phyloP scores from a whole-genome alignment of 345 rosid genomes.

The Moricandia arvensis region DNA sequence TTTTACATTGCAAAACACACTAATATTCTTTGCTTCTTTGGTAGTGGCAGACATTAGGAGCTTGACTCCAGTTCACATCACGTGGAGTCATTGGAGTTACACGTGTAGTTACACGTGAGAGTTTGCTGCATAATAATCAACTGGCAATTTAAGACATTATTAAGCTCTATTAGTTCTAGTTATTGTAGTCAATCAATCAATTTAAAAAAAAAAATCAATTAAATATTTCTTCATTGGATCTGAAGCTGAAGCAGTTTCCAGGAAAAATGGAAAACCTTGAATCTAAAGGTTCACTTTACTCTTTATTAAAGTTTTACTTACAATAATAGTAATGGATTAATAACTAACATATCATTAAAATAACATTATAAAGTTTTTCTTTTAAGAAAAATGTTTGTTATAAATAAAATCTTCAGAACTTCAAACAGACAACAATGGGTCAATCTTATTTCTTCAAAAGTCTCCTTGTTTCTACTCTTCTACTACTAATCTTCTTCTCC shows the following conservation, averaged over 20 bases:
- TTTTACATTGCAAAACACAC: neutral
- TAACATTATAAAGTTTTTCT: neutral
- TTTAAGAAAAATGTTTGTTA: neutral
- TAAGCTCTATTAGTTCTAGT: neutral
- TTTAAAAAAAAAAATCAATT: too few relatives aligned
- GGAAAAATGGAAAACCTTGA: slow-evolving; percentile 37
- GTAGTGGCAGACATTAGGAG: slow-evolving; percentile 36
- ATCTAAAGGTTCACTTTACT: slow-evolving; percentile 23
- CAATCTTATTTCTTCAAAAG: slow-evolving; percentile 33
- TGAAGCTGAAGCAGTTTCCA: slow-evolving; percentile 39
- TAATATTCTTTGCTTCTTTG: slow-evolving; percentile 10
- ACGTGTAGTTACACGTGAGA: slow-evolving; percentile 27
- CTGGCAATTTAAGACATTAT: neutral
- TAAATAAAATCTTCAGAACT: slow-evolving; percentile 22
- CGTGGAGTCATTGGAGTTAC: slow-evolving; percentile 27
- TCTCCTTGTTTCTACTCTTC: slow-evolving; percentile 30
- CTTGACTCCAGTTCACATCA: slow-evolving; percentile 35
- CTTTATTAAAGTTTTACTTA: slow-evolving; percentile 27
- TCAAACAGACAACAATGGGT: slow-evolving; percentile 28
- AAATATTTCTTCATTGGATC: slow-evolving; percentile 34
- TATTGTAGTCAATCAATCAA: neutral
- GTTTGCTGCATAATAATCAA: slow-evolving; percentile 17
- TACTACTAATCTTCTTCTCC: slow-evolving; percentile 28
- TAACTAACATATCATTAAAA: slow-evolving; percentile 11
- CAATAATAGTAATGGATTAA: slow-evolving; percentile 3